phyloP scores from a whole-genome alignment of 2,329 filamentous ascomycete genomes.

The Thermoascus crustaceus region DNA sequence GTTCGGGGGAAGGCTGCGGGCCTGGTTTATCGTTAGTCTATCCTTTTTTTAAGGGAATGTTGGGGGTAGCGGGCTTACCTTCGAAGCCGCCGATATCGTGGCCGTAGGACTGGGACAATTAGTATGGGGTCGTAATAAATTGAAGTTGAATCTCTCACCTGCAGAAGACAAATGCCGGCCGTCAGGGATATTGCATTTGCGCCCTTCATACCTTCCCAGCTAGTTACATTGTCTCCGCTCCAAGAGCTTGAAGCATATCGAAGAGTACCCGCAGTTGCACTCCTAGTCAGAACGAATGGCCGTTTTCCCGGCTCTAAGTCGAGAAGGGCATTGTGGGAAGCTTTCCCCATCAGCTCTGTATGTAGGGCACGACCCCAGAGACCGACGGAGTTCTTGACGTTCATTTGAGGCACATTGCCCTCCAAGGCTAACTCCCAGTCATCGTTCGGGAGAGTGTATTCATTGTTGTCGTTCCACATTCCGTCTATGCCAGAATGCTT shows the following conservation, averaged over 20 bases:
- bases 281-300: slow-evolving; percentile 62
- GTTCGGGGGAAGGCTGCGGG: slow-evolving; percentile 61
- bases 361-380: slow-evolving; percentile 63
- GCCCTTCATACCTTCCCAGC: slow-evolving; percentile 65
- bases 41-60: background rate
- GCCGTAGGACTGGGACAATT: slow-evolving; percentile 61
- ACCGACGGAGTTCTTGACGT: slow-evolving; percentile 46
- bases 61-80: slow-evolving; percentile 30
- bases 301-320: slow-evolving; percentile 51
- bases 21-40: slow-evolving; percentile 12
- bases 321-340: slow-evolving; percentile 59
- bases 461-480: slow-evolving; percentile 76
- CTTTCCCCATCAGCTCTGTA: slow-evolving; percentile 63
- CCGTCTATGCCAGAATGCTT: slow-evolving; percentile 59
- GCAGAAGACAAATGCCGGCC: slow-evolving; percentile 59
- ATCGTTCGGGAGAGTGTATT: slow-evolving; percentile 60
- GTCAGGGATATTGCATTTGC: slow-evolving; percentile 61
- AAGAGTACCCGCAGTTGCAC: slow-evolving; percentile 62
- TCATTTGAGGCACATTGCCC: slow-evolving; percentile 30
- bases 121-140: too few species aligned
- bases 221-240: slow-evolving; percentile 68
- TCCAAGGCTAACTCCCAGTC: slow-evolving; percentile 56
- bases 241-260: slow-evolving; percentile 63
- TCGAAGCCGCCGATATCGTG: slow-evolving; percentile 72
- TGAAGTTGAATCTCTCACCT: too few species aligned